Conservation (phyloP, 192 early-diverging fungal species). For the Podila minutissima region DNA sequence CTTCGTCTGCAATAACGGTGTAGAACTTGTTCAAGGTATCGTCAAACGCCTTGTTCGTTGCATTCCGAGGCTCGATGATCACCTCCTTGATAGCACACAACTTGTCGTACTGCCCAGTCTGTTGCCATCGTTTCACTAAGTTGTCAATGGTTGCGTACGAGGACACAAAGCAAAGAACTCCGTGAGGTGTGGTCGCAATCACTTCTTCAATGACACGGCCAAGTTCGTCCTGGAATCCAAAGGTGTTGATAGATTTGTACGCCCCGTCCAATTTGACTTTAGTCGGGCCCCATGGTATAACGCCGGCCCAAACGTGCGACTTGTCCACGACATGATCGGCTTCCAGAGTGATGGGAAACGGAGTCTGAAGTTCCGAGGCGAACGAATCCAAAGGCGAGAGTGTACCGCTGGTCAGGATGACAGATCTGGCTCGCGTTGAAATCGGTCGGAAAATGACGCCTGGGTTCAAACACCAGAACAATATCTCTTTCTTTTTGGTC, state of each 20-base stretch:
- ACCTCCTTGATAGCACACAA: constrained; percentile 19
- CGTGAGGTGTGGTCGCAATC: constrained; percentile 49
- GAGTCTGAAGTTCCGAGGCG: constrained; percentile 65
- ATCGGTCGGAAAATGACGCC: constrained; percentile 68
- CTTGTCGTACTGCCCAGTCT: constrained; percentile 14
- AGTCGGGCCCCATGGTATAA: constrained; percentile 19
- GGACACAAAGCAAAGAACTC: constrained; percentile 45
- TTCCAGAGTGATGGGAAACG: constrained; percentile 57
- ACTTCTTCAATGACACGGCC: constrained; percentile 33
- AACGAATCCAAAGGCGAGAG: constrained; percentile 67
- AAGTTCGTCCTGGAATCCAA: constrained; percentile 26
- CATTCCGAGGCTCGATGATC: constrained; percentile 16
- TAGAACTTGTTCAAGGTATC: constrained; percentile 58
- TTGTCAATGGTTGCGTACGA: constrained; percentile 19
- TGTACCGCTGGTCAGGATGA: constrained; percentile 74
- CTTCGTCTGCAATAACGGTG: constrained; percentile 44
- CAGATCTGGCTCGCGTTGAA: constrained; percentile 48
- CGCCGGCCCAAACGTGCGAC: constrained; percentile 54
- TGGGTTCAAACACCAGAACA: constrained; percentile 71
- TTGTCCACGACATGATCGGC: constrained; percentile 66
- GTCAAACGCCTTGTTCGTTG: constrained; percentile 27
- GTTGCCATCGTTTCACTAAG: constrained; percentile 15
- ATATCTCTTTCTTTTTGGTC: constrained; percentile 26
- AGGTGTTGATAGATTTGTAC: constrained; percentile 13
- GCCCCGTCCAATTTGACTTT: constrained; percentile 27